Evolutionary conservation across 179 eudicot species (phyloP), one percentile per base, ranked within the genome.

Genomic region (Gypsophila paniculata): DNA sequence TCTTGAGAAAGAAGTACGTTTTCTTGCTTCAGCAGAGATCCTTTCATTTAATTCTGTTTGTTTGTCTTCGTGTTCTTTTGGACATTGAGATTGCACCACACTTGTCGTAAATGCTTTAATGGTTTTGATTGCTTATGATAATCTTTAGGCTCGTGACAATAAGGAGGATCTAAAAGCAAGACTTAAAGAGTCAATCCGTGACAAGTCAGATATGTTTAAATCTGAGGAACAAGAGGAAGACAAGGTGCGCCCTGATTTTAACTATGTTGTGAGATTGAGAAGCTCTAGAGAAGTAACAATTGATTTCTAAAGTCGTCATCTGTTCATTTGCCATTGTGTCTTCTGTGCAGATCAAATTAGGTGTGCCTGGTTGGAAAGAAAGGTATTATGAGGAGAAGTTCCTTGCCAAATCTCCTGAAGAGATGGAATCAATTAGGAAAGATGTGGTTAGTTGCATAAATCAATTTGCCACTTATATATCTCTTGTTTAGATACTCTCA

Each of bases 371-470:
- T 22, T 94, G 99, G 99, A 94, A 86, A 78, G 97, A 94, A 69
- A 85, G 99, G 76, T 94, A 94, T 39, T 94, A 94, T 80, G 96
- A 91, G 77, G 97, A 88, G 69, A 94, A 94, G 83, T 94, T 94
- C 66, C 75, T 71, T 71, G 96, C 86, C 59, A 80, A 79, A 63
- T 82, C 91, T 64, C 79, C 82, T 0, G 97, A 94, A 78, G 97
- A 91, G 72, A 85, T 85, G 76, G 97, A 89, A 57, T 74, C 67
- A 48, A 78, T 89, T 52, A 84, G 91, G 19, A 87, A 83, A 70
- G 94, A 94, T 82, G 94, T 94, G 74, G 99, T 94, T 85, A 85
- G 96, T 88, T 79, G 38, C 67, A 61, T 71, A 29, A 42, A 36
- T 19, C 14, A 32, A 6, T 54, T 32, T 22, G 18, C 26, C 17